Evolutionary conservation across 495 filamentous ascomycete genomes (phyloP).

Genomic region (Penicillium egyptiacum): DNA sequence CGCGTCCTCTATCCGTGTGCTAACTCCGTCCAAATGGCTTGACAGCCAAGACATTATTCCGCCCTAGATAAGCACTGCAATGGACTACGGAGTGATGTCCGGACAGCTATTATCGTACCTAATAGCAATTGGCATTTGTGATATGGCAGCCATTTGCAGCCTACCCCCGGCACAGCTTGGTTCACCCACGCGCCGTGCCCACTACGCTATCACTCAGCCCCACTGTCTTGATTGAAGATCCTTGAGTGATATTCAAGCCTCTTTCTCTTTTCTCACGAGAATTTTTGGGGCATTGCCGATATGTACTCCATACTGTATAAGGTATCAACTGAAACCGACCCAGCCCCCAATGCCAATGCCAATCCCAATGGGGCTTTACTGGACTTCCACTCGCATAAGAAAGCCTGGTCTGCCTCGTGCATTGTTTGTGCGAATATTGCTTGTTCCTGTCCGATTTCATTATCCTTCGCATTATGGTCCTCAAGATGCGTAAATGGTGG

Average conservation of each 20-base stretch:
- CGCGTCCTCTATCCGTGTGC: conserved; percentile 18
- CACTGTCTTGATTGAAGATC: not conserved
- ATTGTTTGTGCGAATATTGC: not conserved
- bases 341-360: not conserved
- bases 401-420: not conserved
- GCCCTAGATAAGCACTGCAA: conserved; percentile 7
- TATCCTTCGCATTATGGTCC: not conserved
- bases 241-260: not conserved
- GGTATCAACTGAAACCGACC: not conserved
- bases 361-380: not conserved
- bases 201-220: not conserved
- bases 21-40: not conserved
- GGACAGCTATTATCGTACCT: not conserved
- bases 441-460: not conserved
- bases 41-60: conserved; percentile 4
- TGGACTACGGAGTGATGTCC: not conserved
- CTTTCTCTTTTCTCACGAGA: not conserved
- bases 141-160: not conserved
- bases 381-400: not conserved
- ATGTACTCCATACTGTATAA: not conserved
- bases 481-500: not conserved
- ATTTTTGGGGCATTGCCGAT: not conserved
- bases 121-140: not conserved
- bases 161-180: not conserved
- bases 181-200: not conserved